Conservation (phyloP, 2,329 filamentous ascomycete species). For the Sporothrix pallida region DNA sequence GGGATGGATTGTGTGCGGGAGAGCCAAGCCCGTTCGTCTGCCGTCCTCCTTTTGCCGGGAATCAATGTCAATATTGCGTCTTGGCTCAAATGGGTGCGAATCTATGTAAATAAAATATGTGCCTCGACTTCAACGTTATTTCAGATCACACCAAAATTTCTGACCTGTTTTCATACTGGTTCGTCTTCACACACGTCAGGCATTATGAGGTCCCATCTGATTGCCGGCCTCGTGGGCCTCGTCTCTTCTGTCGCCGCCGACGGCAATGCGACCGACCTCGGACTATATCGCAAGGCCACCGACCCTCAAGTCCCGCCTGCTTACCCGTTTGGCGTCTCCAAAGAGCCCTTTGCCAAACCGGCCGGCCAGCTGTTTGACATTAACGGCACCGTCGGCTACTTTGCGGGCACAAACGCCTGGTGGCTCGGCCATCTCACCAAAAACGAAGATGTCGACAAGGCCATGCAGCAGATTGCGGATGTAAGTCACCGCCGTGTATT, state of each 20-base stretch:
- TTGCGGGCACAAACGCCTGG: slow-evolving; percentile 37
- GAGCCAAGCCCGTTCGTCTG: slow-evolving; percentile 15
- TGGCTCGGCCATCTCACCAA: slow-evolving; percentile 35
- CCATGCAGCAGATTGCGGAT: slow-evolving; percentile 35
- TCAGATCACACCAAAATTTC: too few species aligned
- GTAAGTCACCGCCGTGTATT: too few species aligned
- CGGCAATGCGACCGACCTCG: slow-evolving; percentile 2
- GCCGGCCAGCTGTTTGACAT: slow-evolving; percentile 35
- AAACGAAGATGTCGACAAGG: slow-evolving; percentile 35
- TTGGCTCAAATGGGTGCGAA: not conserved
- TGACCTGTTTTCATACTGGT: too few species aligned
- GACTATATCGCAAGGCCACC: slow-evolving; percentile 18
- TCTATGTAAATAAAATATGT: not conserved
- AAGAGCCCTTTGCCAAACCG: slow-evolving; percentile 31
- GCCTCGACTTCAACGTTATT: too few species aligned
- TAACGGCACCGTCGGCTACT: slow-evolving; percentile 35
- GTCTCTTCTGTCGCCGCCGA: not conserved
- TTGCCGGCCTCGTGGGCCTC: not conserved
- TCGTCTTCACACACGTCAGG: not conserved
- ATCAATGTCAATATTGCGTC: not conserved
- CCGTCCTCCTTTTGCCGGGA: slow-evolving; percentile 14
- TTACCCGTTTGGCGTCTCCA: slow-evolving; percentile 33
- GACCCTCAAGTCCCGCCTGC: slow-evolving; percentile 25
- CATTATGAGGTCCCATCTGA: not conserved
- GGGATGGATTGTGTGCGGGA: not conserved